Base-by-base conservation (phyloP, 169 alveolate species). In the Cryptosporidium viatorum region DNA sequence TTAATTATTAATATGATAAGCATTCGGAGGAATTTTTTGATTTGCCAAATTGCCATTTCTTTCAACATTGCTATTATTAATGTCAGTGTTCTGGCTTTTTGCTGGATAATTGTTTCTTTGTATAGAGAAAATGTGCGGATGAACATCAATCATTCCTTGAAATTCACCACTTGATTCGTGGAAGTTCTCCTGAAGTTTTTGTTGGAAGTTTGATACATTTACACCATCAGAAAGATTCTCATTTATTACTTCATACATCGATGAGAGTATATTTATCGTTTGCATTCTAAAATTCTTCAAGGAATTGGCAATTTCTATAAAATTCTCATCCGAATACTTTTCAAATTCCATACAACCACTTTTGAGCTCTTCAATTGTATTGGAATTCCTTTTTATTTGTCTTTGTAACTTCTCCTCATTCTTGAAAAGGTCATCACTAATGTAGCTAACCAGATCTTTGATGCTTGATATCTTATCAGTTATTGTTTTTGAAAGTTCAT, bases 21-120 rank as follows among this genome's bases (percentile, higher is more conserved):
- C 89, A 80, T 62, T 80, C 26, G 89, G 89, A 26, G 89, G 89
- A 9, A 80, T 65, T 62, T 39, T 60, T 35, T n/a, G 37, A 33
- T 21, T 21, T 71, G 50, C 12, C n/a, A 60, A 23, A 48, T 48
- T 35, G 12, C 33, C 3, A 0, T 8, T n/a, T 37, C 10, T 45
- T 29, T 14, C 31, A 23, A 7, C 8, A 55, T 73, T 51, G 21
- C 3, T 58, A 2, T 51, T 31, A 58, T 12, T 12, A 52, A 31
- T 37, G 16, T 52, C 65, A 1, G 26, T 14, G 16, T 67, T 37
- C 51, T 16, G 73, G 4, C 9, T 33, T 33, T 39, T 67, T 21
- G 26, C 55, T 33, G 41, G 33, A 29, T 12, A 21, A 1, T 16
- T 23, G 16, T 45, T 10, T 6, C 18, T 31, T 70, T 55, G 29